phyloP scores from a whole-genome alignment of 805 yeast species.

The Metschnikowia cerradonensis region DNA sequence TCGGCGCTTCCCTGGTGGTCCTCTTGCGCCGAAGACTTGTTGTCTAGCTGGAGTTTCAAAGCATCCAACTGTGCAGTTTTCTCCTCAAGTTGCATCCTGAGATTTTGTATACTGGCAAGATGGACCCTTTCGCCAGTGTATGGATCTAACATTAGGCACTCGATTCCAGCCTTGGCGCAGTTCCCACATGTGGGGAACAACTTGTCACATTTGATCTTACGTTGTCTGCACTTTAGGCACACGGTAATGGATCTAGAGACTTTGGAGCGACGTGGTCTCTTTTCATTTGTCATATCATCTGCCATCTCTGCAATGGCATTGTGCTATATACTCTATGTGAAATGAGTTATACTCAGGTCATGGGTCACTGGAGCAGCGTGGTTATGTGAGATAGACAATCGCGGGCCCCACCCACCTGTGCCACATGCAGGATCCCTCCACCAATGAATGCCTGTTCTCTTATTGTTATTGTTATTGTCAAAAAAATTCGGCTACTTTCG shows the following conservation, averaged over 20 bases:
- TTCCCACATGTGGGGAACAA: slow-evolving; percentile 16
- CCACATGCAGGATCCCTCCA: background rate
- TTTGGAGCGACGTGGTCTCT: background rate
- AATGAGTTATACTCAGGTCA: background rate
- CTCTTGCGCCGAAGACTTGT: background rate
- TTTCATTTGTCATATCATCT: background rate
- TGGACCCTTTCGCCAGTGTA: slow-evolving; percentile 15
- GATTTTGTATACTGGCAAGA: slow-evolving; percentile 10
- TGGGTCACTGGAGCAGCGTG: background rate
- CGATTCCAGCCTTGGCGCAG: slow-evolving; percentile 12
- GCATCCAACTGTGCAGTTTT: slow-evolving; percentile 8
- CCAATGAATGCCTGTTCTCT: background rate
- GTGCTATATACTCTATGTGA: background rate
- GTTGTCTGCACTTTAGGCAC: slow-evolving; percentile 15
- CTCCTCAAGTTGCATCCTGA: slow-evolving; percentile 9
- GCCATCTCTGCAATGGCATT: background rate
- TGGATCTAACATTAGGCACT: slow-evolving; percentile 13
- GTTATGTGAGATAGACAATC: background rate
- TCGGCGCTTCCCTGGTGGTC: background rate
- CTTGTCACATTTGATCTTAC: slow-evolving; percentile 16
- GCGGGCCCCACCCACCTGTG: background rate
- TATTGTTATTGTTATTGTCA: background rate
- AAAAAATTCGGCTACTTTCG: background rate
- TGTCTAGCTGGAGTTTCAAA: background rate
- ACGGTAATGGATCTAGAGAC: slow-evolving; percentile 13